Conservation (phyloP, 176 grass and related monocot species). For the Leersia perrieri region DNA sequence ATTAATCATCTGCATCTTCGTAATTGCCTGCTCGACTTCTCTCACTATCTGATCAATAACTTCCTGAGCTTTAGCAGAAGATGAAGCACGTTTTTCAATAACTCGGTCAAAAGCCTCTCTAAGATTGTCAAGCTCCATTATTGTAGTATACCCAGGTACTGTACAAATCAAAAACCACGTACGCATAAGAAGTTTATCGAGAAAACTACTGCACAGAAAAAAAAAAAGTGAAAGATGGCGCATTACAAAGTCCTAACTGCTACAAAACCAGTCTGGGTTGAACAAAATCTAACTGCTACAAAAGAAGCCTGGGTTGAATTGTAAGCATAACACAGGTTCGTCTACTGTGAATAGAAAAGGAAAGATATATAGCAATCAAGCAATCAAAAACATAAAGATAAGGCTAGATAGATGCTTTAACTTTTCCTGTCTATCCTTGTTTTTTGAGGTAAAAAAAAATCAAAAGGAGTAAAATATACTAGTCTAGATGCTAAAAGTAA, state of each 20-base stretch:
- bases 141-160: slow-evolving; percentile 29
- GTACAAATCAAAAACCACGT: neutral
- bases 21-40: slow-evolving; percentile 57
- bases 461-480: neutral
- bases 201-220: neutral
- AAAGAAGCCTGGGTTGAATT: neutral
- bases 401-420: neutral
- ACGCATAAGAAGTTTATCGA: neutral
- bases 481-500: slow-evolving; percentile 11
- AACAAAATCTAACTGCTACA: neutral
- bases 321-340: neutral
- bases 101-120: slow-evolving; percentile 77
- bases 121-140: slow-evolving; percentile 77
- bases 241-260: neutral
- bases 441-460: neutral
- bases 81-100: slow-evolving; percentile 57
- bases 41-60: slow-evolving; percentile 53
- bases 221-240: too few species aligned
- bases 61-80: slow-evolving; percentile 55
- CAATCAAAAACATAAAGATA: slow-evolving; percentile 7
- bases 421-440: neutral
- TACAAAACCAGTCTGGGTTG: neutral
- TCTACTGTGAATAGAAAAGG: neutral
- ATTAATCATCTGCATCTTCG: slow-evolving; percentile 57
- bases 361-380: neutral